Evolutionary conservation across 345 rosid species (phyloP).

Genomic region (Salix brachista): DNA sequence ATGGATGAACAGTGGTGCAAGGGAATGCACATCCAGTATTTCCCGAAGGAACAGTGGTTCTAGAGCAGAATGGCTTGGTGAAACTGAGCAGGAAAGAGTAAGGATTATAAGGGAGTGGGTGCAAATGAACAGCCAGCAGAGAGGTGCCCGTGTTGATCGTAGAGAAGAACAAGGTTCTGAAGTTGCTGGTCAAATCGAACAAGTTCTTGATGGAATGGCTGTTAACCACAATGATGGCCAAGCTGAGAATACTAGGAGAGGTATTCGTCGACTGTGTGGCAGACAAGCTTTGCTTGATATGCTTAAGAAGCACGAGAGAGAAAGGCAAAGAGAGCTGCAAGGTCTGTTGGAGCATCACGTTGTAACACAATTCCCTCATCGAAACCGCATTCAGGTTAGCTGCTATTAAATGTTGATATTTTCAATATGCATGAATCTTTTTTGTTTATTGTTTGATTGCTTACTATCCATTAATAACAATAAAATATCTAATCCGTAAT

Average conservation of each 20-base stretch:
- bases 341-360: conserved; percentile 57
- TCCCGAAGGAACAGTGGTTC: conserved; percentile 42
- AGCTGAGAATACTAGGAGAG: conserved; percentile 54
- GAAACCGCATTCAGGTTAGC: conserved; percentile 86
- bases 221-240: conserved; percentile 43
- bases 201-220: conserved; percentile 61
- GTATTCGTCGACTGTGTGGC: conserved; percentile 80
- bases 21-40: conserved; percentile 45
- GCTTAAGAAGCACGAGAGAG: conserved; percentile 75
- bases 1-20: conserved; percentile 68
- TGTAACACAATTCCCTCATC: conserved; percentile 86
- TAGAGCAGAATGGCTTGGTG: conserved; percentile 77
- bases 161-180: conserved; percentile 61
- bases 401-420: background rate
- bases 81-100: conserved; percentile 91
- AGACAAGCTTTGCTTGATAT: conserved; percentile 83
- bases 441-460: background rate
- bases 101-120: conserved; percentile 84
- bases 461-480: background rate
- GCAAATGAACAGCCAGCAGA: conserved; percentile 65
- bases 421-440: background rate
- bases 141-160: conserved; percentile 47
- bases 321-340: conserved; percentile 74
- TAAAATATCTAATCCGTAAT: background rate
- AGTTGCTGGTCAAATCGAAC: conserved; percentile 58